Evolutionary conservation across 2,329 filamentous ascomycete genomes (phyloP), one percentile per base, ranked within the genome.

Genomic region (Fusarium sp.): DNA sequence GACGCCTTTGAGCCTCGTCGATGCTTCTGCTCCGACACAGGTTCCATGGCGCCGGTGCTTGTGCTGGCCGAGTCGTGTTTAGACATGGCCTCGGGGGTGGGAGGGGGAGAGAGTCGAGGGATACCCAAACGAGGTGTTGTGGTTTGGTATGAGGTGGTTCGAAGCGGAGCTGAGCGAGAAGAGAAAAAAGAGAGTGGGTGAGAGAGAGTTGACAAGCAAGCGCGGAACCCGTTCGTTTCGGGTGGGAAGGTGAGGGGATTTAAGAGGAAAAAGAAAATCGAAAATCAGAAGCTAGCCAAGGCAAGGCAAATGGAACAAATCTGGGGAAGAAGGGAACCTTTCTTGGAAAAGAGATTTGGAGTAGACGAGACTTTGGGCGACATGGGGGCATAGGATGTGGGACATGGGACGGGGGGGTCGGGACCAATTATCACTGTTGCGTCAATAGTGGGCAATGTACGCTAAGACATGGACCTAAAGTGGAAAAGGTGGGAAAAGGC

Each of bases 21-120:
- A 63, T 58, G 60, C 69, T 77, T 79, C 62, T 67, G 57, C 45
- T 76, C 73, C 56, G 63, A 65, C 49, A 56, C 65, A 33, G 65
- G 58, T 19, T 68, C 65, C 65, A 68, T 68, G 40, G 40, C 65
- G 41, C 65, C 65, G 8, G 53, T 62, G 46, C 56, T 67, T 33
- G 57, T 63, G 60, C 58, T 63, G 57, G 54, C 56, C 41, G 72
- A 69, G 62, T 74, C 65, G 57, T 58, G 62, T 58, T 76, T 71
- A 53, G 65, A 62, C 48, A 68, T 60, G 49, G 58, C 56, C 64
- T 41, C 40, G 51, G 39, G n/a, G n/a, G n/a, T n/a, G n/a, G n/a
- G n/a, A n/a, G 33, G 44, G 43, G 19, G 17, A 19, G 37, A 30
- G 37, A 43, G 40, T 26, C 28, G 28, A 28, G 28, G 9, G 28